Base-by-base conservation (phyloP, 306 rosid species). In the Prunus davidiana region DNA sequence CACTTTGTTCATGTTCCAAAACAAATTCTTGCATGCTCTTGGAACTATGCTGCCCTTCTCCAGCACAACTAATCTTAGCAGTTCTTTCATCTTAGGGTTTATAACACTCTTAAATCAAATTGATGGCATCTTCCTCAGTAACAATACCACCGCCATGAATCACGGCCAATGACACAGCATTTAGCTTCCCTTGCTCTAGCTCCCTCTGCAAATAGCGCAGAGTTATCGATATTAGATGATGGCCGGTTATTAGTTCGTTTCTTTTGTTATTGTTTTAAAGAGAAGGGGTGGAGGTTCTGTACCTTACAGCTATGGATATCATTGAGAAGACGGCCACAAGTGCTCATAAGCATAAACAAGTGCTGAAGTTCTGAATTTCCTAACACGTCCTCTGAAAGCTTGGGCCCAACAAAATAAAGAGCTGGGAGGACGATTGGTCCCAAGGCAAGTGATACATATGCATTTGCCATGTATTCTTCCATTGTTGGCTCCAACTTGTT, bases 391-490 rank as follows among this genome's bases (percentile, higher is more conserved):
- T 79, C 80, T 3, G 93, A 80, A 81, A 88, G 91, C 86, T 85
- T 83, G 71, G 95, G 96, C 72, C 96, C 98, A 3, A 92, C 80
- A 19, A 94, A 85, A 71, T 85, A 90, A 64, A 92, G 89, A 18
- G 91, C 71, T 30, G 97, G 95, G 75, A 94, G 98, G 74, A 94
- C 90, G 8, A 84, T 84, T 27, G 95, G 90, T 71, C 97, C 97
- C 20, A 90, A 82, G 76, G 92, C 98, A 82, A 84, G 81, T 66
- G 96, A 87, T 45, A 79, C 55, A 38, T 74, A 81, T 13, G 81
- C 97, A 88, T 89, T 92, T 75, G 74, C 69, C 91, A 90, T 92
- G 55, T 94, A 94, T 3, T 90, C 97, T 24, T 89, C 89, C 58
- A 88, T 69, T 57, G 88, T 71, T 64, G 97, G 98, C 49, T 76